Base-by-base conservation (phyloP, 31 red algal species). In the Odonthalia washingtoniensis region DNA sequence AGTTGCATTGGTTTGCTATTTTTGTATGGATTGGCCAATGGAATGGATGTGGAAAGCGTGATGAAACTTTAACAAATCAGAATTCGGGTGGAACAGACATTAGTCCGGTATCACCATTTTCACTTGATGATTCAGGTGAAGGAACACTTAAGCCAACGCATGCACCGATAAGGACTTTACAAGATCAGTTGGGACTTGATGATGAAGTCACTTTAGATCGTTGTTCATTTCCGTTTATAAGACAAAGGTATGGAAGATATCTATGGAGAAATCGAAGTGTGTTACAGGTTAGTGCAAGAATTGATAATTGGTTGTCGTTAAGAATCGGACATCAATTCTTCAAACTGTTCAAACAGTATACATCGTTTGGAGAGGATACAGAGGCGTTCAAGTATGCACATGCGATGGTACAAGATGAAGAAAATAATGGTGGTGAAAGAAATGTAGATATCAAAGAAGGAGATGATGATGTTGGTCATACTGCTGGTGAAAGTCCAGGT, bases 201-300 rank as follows among this genome's bases (percentile, higher is more conserved):
- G 44, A 75, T 12, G 75, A 70, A 38, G 62, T 75, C 1, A 80
- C 41, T 1, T 35, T 78, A 24, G 26, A 46, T 24, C 17, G 40
- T 42, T 92, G 89, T 39, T 75, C 43, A 1, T 92, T 92, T 75
- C 89, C 89, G 0, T 79, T 86, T 38, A 62, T 81, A 41, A 70
- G 16, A 28, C 30, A 43, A 14, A 43, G 75, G 30, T 92, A 86
- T 81, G 89, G 89, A 57, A 67, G 74, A 62, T 73, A 86, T 74
- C 74, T 92, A 26, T 92, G 89, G 89, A 65, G 77, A 66, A 92
- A 92, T 69, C 68, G 89, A 62, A 77, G 80, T 32, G 61, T 92
- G 31, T 65, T 92, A 1, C 81, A 92, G 63, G 81, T 92, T 31
- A 92, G 89, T 42, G 81, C 89, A 31, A 67, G 89, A 26, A 92